Percentiles rank a stretch among this genome's conserved stretches.
Conservation (phyloP, 495 filamentous ascomycete genomes). For the Aspergillus heteromorphus region DNA sequence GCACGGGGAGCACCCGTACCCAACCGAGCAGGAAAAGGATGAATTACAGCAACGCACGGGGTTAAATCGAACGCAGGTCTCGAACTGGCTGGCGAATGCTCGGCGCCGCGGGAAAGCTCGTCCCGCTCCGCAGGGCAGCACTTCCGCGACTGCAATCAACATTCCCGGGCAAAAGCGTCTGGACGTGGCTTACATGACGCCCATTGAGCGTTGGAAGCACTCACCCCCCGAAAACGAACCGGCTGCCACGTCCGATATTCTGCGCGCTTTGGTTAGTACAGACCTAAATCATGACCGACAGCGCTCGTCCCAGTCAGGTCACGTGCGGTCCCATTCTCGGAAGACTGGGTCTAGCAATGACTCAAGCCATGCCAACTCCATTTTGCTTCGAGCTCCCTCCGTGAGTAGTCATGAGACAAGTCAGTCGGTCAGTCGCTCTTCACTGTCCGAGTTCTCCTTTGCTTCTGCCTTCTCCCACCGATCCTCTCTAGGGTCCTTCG, state of each 20-base stretch:
- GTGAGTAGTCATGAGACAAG: conserved; percentile 68
- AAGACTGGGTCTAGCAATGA: conserved; percentile 56
- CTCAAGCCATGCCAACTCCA: conserved; percentile 58
- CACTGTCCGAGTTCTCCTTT: conserved; percentile 57
- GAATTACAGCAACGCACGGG: conserved; percentile 66
- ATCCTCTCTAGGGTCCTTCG: conserved; percentile 58
- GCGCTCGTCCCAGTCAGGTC: conserved; percentile 30
- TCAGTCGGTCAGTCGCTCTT: conserved; percentile 63
- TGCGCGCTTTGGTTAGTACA: conserved; percentile 62
- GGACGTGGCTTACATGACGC: conserved; percentile 63
- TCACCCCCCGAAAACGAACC: conserved; percentile 86
- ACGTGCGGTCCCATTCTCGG: conserved; percentile 44
- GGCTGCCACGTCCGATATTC: conserved; percentile 72
- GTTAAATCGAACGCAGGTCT: conserved; percentile 69
- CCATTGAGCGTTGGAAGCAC: conserved; percentile 79
- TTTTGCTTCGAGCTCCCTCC: conserved; percentile 62
- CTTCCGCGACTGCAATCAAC: conserved; percentile 57
- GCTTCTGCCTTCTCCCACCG: conserved; percentile 67
- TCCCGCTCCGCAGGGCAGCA: conserved; percentile 51
- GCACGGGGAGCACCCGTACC: conserved; percentile 74
- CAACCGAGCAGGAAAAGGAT: conserved; percentile 74
- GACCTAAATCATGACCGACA: conserved; percentile 50
- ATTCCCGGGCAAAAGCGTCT: conserved; percentile 50
- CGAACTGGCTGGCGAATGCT: conserved; percentile 84
- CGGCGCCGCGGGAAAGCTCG: conserved; percentile 70